Base-by-base conservation (phyloP, 2,329 filamentous ascomycete genomes). In the Apiospora malaysiana region DNA sequence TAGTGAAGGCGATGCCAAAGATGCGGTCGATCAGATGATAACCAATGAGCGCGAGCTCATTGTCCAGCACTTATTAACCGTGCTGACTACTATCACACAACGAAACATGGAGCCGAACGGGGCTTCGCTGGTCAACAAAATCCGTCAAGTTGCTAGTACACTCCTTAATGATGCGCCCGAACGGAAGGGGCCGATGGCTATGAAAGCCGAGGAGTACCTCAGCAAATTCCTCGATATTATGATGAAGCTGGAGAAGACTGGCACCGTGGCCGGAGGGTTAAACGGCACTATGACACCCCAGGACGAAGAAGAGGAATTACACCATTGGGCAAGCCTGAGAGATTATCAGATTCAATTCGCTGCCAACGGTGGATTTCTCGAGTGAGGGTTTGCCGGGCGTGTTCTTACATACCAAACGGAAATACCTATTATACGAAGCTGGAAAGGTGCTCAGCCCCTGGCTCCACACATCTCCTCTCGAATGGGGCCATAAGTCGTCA, bases 81-180 rank as follows among this genome's bases (percentile, higher is more conserved):
- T 97, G 3, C 84, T 97, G 6, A 88, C 89, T 37, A 93, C 90
- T 70, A 93, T 97, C 75, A 93, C 92, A 66, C 93, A 95, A 84
- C 90, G 93, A 71, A 94, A 94, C 80, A 92, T 97, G 86, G 94
- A 97, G 72, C 88, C 88, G n/a, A 89, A 89, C 72, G 88, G 87
- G 23, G 83, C 83, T n/a, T 88, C 87, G 0, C 82, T 90, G n/a
- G 94, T 93, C 77, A 90, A 90, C 83, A 97, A 97, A 84, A 93
- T 97, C 75, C 92, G 94, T 12, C 92, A 93, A 77, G 92, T 97
- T 49, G 94, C 94, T 1, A 92, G 91, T 40, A 96, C 94, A 0
- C 86, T 97, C 9, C 87, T 97, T 67, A 90, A 93, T 73, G 84
- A 85, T 69, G 80, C 83, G 4, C 82, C 82, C 0, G 85, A 87